Percentiles rank a stretch among this genome's conserved stretches.
These are phyloP conservation scores for Saccharomycopsis sp. DNA, from an alignment of 805 yeast species.

Conservation along the genomic window DNA sequence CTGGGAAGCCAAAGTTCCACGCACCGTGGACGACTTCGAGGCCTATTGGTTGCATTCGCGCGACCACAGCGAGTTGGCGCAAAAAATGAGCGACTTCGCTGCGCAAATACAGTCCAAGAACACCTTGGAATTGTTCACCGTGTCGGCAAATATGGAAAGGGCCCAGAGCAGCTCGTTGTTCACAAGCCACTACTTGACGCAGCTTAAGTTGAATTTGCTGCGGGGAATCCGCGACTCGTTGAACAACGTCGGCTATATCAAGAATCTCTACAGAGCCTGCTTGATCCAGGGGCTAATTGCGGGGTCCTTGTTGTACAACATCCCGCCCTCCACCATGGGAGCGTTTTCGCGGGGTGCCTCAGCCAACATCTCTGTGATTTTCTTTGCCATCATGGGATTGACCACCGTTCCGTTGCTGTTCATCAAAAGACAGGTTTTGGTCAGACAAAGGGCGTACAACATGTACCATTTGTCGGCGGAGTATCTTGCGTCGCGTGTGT, in stretches of 20 bases:
- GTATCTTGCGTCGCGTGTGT: constrained; percentile 46
- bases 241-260: constrained; percentile 40
- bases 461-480: constrained; percentile 60
- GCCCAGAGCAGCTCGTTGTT: constrained; percentile 36
- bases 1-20: constrained; percentile 36
- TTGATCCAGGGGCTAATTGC: constrained; percentile 35
- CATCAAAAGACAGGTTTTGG: constrained; percentile 46
- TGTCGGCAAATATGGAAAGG: constrained; percentile 31
- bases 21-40: constrained; percentile 42
- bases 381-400: constrained; percentile 52
- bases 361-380: constrained; percentile 43
- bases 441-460: constrained; percentile 56
- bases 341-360: constrained; percentile 49
- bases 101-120: constrained; percentile 28
- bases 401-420: constrained; percentile 46
- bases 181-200: constrained; percentile 37
- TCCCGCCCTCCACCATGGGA: constrained; percentile 37
- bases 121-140: constrained; percentile 22
- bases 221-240: constrained; percentile 40
- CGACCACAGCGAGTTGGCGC: constrained; percentile 35
- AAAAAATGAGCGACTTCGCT: constrained; percentile 24
- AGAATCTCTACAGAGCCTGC: constrained; percentile 37
- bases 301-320: constrained; percentile 45
- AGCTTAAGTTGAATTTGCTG: constrained; percentile 36
- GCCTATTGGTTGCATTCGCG: constrained; percentile 42